These are phyloP conservation scores for Escallonia rubra DNA, from an alignment of 129 eudicot genomes.

Conservation along the genomic window DNA sequence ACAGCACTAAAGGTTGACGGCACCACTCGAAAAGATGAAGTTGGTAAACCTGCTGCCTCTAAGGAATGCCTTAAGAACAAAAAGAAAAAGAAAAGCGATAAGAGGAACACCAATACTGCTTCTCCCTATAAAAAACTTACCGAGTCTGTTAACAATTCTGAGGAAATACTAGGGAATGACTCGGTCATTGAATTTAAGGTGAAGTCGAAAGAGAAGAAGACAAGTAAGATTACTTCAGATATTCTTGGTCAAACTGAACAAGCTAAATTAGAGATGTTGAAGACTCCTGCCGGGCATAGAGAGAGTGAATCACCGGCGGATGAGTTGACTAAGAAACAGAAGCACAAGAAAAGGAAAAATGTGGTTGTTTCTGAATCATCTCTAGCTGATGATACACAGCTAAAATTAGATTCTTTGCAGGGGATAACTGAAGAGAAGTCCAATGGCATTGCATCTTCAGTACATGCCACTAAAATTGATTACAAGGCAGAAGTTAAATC, in stretches of 20 bases:
- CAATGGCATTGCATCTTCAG: not conserved
- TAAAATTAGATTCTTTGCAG: no score
- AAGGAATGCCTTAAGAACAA: conserved; percentile 35
- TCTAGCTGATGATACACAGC: no score
- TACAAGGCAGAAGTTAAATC: conserved; percentile 20
- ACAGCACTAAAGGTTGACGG: conserved; percentile 16
- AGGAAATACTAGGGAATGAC: conserved; percentile 5
- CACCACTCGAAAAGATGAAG: conserved; percentile 13
- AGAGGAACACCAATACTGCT: conserved; percentile 12
- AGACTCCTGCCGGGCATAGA: no score
- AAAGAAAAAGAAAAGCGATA: conserved; percentile 35
- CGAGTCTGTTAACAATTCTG: conserved; percentile 16
- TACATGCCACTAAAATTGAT: not conserved
- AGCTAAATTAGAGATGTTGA: no score
- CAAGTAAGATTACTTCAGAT: conserved; percentile 23
- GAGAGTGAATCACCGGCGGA: no score
- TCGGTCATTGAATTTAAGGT: conserved; percentile 20
- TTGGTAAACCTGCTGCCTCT: conserved; percentile 8
- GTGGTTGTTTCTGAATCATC: no score
- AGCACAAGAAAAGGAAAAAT: no score
- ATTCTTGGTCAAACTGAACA: not conserved
- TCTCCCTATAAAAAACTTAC: conserved; percentile 7
- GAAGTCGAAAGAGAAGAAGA: conserved; percentile 37
- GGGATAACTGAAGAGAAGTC: conserved; percentile 19
- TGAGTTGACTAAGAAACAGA: no score